Base-by-base conservation (phyloP, 805 yeast genomes). In the Yamadazyma sp. region DNA sequence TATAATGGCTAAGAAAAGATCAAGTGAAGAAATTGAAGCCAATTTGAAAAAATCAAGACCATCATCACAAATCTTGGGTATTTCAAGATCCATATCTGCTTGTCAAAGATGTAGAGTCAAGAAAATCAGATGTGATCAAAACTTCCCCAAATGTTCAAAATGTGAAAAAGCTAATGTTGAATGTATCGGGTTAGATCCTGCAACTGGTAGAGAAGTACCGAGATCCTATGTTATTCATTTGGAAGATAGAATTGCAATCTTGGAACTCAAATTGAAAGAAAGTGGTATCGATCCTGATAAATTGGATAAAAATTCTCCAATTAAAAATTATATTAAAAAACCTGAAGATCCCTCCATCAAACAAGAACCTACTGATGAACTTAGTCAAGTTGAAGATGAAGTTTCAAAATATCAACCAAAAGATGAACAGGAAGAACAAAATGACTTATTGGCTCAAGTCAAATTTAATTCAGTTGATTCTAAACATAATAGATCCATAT, bases 121-220 rank as follows among this genome's bases (percentile, higher is more conserved):
- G 45, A 82, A 82, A 52, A 70, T 78, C 37, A 72, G 71, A 45
- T 82, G 89, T 55, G 84, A 82, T 43, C 82, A 76, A 38, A 73
- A 70, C 41, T 76, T 80, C 52, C 89, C 89, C 3, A 68, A 72
- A 36, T 82, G 89, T 50, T 55, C 73, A n/a, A 68, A 70, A 23
- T 82, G 89, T 53, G 65, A 56, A 27, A 75, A 77, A 49, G 82
- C 84, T 8, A 75, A 77, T 5, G 82, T 65, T 2, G 85, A 83
- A 5, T 88, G 97, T 59, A 78, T 86, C 4, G 86, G 94, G 0
- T 58, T 85, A 3, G 96, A 89, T 53, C 88, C 95, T 0, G 86
- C 88, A 5, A 86, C 96, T 0, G 95, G 95, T 0, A 66, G 95
- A 36, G 87, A 83, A 45, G 77, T 87, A 1, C 94, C 96, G 0